These are phyloP conservation scores for Blastobotrys petasosporus DNA, from an alignment of 1,139 yeast species.

Conservation along the genomic window DNA sequence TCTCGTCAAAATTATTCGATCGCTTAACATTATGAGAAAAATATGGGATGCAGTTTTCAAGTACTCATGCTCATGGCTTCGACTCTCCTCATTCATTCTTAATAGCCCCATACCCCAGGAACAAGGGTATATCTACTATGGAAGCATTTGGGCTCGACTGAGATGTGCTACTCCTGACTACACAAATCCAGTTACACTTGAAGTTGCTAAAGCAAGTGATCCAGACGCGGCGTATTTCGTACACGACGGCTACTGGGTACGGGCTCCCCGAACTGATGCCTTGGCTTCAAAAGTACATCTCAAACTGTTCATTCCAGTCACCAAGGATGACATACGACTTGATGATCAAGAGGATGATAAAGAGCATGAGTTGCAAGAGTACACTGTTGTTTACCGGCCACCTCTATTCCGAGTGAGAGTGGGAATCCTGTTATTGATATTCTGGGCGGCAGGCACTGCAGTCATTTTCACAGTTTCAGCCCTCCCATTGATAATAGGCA, in stretches of 20 bases:
- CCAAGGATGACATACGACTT: conserved; percentile 65
- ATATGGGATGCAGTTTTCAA: conserved; percentile 64
- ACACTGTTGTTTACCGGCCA: conserved; percentile 80
- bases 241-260: conserved; percentile 71
- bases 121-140: conserved; percentile 63
- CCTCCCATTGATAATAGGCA: conserved; percentile 32
- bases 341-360: conserved; percentile 42
- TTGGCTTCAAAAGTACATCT: conserved; percentile 52
- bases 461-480: conserved; percentile 33
- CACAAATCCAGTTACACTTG: conserved; percentile 48
- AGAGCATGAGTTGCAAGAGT: conserved; percentile 46
- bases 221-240: conserved; percentile 22
- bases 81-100: conserved; percentile 75
- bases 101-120: conserved; percentile 67
- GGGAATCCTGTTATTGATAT: conserved; percentile 46
- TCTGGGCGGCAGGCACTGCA: conserved; percentile 67
- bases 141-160: conserved; percentile 43
- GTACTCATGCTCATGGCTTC: conserved; percentile 48
- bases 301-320: conserved; percentile 74
- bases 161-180: conserved; percentile 50
- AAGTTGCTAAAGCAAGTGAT: conserved; percentile 38
- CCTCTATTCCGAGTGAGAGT: conserved; percentile 65
- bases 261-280: conserved; percentile 83
- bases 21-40: conserved; percentile 20
- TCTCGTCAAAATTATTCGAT: conserved; percentile 23